Percentiles rank a stretch among this genome's conserved stretches.
These are phyloP conservation scores for Coprinellus aureogranulatus DNA, from an alignment of 768 basidiomycete genomes.

Conservation along the genomic window DNA sequence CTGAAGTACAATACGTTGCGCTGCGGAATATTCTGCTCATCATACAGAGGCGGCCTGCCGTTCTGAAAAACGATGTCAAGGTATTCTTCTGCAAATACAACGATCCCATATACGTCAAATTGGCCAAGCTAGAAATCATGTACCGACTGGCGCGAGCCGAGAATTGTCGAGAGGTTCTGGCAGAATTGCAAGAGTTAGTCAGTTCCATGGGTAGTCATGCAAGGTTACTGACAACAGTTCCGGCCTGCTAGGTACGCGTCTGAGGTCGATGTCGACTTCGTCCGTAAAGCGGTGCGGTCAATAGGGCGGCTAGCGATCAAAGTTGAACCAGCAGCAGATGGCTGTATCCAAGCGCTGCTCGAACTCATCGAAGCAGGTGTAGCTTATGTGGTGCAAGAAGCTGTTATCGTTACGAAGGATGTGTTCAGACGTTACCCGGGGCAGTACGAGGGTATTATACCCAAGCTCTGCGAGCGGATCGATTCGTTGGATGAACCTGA, in stretches of 20 bases:
- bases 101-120: conserved; percentile 97
- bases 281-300: conserved; percentile 94
- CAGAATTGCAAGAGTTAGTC: conserved; percentile 89
- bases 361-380: conserved; percentile 90
- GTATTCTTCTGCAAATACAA: conserved; percentile 99
- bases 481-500: conserved; percentile 94
- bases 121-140: conserved; percentile 98
- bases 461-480: conserved; percentile 87
- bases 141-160: conserved; percentile 94
- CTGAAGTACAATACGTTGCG: conserved; percentile 98
- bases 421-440: conserved; percentile 97
- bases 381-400: conserved; percentile 95
- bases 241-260: conserved; percentile 76
- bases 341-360: conserved; percentile 84
- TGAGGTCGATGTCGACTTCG: conserved; percentile 97
- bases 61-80: conserved; percentile 95
- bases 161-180: conserved; percentile 88
- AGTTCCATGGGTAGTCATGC: not conserved
- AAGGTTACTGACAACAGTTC: not conserved
- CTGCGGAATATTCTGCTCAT: conserved; percentile 95
- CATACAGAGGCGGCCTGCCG: conserved; percentile 89
- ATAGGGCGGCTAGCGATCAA: conserved; percentile 99
- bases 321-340: conserved; percentile 83
- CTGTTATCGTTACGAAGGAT: conserved; percentile 95
- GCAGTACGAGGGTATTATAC: conserved; percentile 94